Base-by-base conservation (phyloP, 192 early-diverging fungal species). In the Paraglomus occultum region DNA sequence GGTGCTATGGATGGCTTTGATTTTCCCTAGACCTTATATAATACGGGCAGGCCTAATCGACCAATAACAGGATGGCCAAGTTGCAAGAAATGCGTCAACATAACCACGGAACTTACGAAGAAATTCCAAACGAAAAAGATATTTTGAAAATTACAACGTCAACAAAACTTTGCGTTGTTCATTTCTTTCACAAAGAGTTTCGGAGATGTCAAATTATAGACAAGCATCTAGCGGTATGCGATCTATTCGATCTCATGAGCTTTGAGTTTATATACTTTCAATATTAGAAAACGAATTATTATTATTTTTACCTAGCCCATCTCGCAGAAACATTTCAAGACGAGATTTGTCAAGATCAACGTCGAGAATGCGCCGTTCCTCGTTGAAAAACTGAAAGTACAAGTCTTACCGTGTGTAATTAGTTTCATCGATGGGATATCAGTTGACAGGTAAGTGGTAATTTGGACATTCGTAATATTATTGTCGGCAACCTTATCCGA, bases 161-260 rank as follows among this genome's bases (percentile, higher is more conserved):
- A 44, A 82, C 87, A 14, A 87, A 85, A 38, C 82, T 81, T n/a
- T 81, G 87, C 15, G 90, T 96, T 0, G 83, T 89, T 8, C 95
- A 97, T 71, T 99, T 99, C 71, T 90, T 79, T 38, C 96, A 99
- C 70, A 87, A 90, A 52, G 92, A 97, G 68, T 99, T 99, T 79
- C 84, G 92, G 53, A 84, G 94, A 42, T 99, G 96, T 74, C 87
- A 91, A 71, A 92, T 97, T 47, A 88, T 99, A 72, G 94, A 99
- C 74, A 87, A 80, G 74, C 96, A 99, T 76, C 73, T 99, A 44
- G 83, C 86, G 67, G 83, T 90, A 77, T 23, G 59, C 54, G n/a
- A n/a, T n/a, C n/a, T n/a, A n/a, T n/a, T n/a, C n/a, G n/a, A n/a
- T 46, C 8, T 6, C 20, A 18, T 39, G n/a, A 15, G 10, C 15